Evolutionary conservation across 768 basidiomycete species (phyloP), one percentile per base, ranked within the genome.

Genomic region (Kwoniella sp.): DNA sequence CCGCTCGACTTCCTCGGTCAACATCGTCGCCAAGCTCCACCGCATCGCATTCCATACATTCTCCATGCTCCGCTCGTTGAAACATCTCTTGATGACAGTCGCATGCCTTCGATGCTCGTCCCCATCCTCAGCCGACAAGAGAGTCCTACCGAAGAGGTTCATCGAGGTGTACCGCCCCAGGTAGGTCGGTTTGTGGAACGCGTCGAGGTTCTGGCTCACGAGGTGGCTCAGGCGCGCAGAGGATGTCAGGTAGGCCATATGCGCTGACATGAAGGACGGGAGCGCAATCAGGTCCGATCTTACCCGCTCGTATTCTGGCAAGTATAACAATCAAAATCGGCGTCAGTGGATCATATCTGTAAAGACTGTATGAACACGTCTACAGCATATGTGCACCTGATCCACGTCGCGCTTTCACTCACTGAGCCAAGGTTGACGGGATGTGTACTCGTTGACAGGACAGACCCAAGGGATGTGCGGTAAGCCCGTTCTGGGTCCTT

Each of bases 371-470:
- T n/a, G n/a, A n/a, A n/a, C n/a, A n/a, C n/a, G n/a, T n/a, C n/a
- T n/a, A n/a, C n/a, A n/a, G n/a, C n/a, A n/a, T n/a, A n/a, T n/a
- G n/a, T n/a, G n/a, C n/a, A n/a, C n/a, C n/a, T n/a, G n/a, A n/a
- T n/a, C n/a, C n/a, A n/a, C n/a, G n/a, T n/a, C n/a, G n/a, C n/a
- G n/a, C n/a, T n/a, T n/a, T 17, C 11, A 67, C 73, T 62, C 45
- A 72, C 73, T 74, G 17, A 65, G 57, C 66, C 67, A 74, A 2
- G 73, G 73, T 12, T 74, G 57, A 31, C 67, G 38, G 1, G 72
- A 28, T 7, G 70, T 74, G 25, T 55, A 68, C 1, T 58, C 37
- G 11, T 61, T 63, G 31, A 56, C 56, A 28, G 73, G 73, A 31
- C 57, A 55, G 22, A 74, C 28, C 59, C 69, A 67, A 4, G 73